Evolutionary conservation across 352 stramenopile species (phyloP), one percentile per base, ranked within the genome.

Genomic region (Phytophthora hibernalis): DNA sequence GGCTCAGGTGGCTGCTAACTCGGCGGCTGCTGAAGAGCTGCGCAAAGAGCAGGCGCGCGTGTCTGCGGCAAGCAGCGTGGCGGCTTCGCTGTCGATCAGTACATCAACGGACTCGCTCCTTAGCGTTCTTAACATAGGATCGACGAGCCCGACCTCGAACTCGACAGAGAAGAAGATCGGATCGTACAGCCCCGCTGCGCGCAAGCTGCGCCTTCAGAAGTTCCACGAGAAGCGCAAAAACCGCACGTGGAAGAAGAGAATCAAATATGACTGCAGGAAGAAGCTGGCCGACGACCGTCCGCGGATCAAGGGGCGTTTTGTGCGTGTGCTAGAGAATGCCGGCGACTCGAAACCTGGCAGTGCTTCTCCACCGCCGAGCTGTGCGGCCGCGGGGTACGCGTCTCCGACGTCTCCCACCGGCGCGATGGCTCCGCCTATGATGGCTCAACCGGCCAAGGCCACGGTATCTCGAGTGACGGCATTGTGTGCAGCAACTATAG

Each of bases 201-300:
- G 97, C 21, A 96, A 93, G 51, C 72, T 95, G 30, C 91, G 96
- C 15, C 97, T 99, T 72, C 93, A 97, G 48, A 97, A 98, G 65
- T 99, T 99, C 71, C 97, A 99, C 74, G 91, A 97, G 59, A 99
- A 99, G 80, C 85, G 97, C 56, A 97, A 97, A 73, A 97, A 95
- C 65, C 91, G 97, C 55, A 98, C 98, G 68, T 99, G 96, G 96
- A 95, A 98, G 72, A 99, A 99, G 74, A 97, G 96, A 67, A 99
- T 99, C 83, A 99, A 99, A 81, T 99, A 99, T 77, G 96, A 99
- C 77, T 99, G 97, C 76, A 83, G 97, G 43, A 99, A 99, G 78
- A 99, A 99, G 76, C 80, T 99, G 24, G 97, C 97, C 9, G 96
- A 99, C 57, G 96, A 97, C 54, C 89, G 97, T 45, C 97, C 97